phyloP scores from a whole-genome alignment of 805 yeast genomes.

The Ogataea naganishii region DNA sequence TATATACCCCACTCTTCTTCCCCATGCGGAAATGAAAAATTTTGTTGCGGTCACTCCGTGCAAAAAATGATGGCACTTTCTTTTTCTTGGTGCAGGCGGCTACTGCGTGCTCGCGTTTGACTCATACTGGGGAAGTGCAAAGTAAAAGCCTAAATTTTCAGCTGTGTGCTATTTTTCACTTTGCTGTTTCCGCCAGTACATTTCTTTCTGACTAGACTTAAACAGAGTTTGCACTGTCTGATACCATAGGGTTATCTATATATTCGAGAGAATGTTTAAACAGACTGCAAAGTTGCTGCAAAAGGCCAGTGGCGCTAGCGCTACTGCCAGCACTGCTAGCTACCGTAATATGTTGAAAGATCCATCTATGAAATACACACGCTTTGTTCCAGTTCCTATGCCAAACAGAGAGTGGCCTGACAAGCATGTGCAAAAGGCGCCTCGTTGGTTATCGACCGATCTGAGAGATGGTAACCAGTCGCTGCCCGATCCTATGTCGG shows the following conservation, averaged over 20 bases:
- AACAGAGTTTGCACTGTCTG: background rate
- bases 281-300: conserved; percentile 17
- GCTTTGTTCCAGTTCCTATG: conserved; percentile 45
- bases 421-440: conserved; percentile 57
- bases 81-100: no score
- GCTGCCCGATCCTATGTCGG: conserved; percentile 75
- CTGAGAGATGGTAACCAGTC: conserved; percentile 78
- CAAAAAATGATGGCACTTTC: no score
- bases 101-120: no score
- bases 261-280: conserved; percentile 18
- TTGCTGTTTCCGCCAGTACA: no score
- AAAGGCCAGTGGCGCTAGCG: conserved; percentile 20
- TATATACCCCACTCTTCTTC: no score
- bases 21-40: no score
- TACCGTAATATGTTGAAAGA: conserved; percentile 64
- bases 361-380: conserved; percentile 54
- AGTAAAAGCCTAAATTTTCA: no score
- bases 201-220: background rate
- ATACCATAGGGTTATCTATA: background rate
- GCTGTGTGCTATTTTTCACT: no score
- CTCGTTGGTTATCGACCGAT: conserved; percentile 76
- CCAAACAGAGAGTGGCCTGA: conserved; percentile 68
- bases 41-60: no score
- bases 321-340: no score
- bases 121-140: no score